Evolutionary conservation across 306 rosid species (phyloP), one percentile per base, ranked within the genome.

Genomic region (Argentina anserina): DNA sequence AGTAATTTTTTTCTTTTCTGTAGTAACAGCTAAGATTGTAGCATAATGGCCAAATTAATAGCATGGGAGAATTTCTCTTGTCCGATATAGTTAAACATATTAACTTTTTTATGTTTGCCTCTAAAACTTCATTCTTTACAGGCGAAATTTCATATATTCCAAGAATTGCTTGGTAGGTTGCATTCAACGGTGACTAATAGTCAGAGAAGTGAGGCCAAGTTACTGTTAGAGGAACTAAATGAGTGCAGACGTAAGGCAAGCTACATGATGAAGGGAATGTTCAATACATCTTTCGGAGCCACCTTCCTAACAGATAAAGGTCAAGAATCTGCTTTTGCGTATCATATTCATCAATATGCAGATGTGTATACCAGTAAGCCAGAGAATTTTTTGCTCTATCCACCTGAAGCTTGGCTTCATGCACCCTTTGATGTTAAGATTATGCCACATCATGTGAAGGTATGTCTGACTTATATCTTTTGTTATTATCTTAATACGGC

Each of bases 381-480:
- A 21, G 98, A 93, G 86, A 93, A 93, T 77, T 93, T 93, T 80
- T 84, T 89, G 71, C 79, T 71, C 73, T 84, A 91, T 83, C 89
- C 94, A 78, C 86, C 91, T 72, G 97, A 93, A 67, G 94, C 97
- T 62, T 93, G 98, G 98, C 87, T 93, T 78, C 92, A 91, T 81
- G 92, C 86, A 59, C 98, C 98, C 25, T 93, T 59, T 66, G 97
- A 93, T 83, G 84, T 93, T 86, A 94, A 94, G 91, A 89, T 91
- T 78, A 85, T 94, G 94, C 98, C 98, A 73, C 97, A 94, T 79
- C 97, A 94, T 77, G 86, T 94, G 78, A 94, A 94, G 97, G 98
- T 90, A 82, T 8, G 53, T 70, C 79, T 72, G 23, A 55, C 31
- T 21, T 63, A 55, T 61, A 36, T 34, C n/a, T 1, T 67, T 53